Evolutionary conservation across 805 yeast species (phyloP), one percentile per base, ranked within the genome.

Genomic region (Ogataea ganodermae): DNA sequence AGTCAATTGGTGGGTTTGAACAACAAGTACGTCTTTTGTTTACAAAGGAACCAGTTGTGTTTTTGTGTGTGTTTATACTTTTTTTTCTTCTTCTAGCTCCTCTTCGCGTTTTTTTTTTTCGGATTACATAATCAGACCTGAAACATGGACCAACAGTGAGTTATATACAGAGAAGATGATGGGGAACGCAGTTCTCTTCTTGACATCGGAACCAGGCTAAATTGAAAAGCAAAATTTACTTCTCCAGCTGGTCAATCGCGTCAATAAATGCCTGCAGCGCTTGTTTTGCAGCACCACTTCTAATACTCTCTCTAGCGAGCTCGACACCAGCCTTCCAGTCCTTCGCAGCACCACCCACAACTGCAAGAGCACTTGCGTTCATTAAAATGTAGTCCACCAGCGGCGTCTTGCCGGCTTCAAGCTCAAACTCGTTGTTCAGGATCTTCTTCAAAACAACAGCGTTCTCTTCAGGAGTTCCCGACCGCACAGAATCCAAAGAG

Each of bases 391-490:
- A 94, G 68, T 94, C 97, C 43, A 84, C 81, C 13, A 91, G 68
- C 3, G 98, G 88, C 49, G 81, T 72, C 21, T 79, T 74, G 46
- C 70, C 80, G 1, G 66, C 50, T n/a, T 48, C 35, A 30, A 71
- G 67, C 4, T 73, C 69, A 37, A 71, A 60, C 50, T 78, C 77
- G 44, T 79, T 73, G 10, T 58, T 57, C 38, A 80, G 56, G 62
- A 73, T 73, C 53, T 63, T 55, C 14, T 63, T 68, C 42, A 90
- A 75, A 1, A 75, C 55, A 2, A 58, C 69, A 0, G 99, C 97
- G 64, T 94, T 94, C 60, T 89, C 89, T 27, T 72, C 73, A 0
- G 99, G 96, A 0, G 97, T 88, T 5, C 96, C 94, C 1, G 96
- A 86, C 36, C 78, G 76, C 16, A 94, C 97, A 3, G 73, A 68